Percentiles rank a stretch among this genome's conserved stretches.
Conservation (phyloP, 768 basidiomycete genomes). For the Hericium rajendrae region DNA sequence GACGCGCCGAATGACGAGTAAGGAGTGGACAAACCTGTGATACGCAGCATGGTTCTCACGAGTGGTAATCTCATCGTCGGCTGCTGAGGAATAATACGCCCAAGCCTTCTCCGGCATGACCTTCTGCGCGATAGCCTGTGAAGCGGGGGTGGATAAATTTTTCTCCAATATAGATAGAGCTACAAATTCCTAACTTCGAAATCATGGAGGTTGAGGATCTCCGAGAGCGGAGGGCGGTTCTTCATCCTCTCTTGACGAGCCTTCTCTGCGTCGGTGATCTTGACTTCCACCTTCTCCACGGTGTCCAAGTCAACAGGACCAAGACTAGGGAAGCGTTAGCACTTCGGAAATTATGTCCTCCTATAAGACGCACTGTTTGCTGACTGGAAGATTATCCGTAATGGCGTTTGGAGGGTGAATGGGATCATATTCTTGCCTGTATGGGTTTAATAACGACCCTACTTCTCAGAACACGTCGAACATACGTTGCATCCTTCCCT, state of each 20-base stretch:
- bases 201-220: conserved; percentile 85
- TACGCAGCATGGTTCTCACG: conserved; percentile 86
- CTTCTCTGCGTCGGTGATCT: conserved; percentile 60
- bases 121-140: conserved; percentile 66
- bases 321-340: conserved; percentile 24
- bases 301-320: conserved; percentile 64
- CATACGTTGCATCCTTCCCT: conserved; percentile 36
- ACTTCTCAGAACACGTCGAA: background rate
- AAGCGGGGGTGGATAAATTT: background rate
- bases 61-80: conserved; percentile 86
- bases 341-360: background rate
- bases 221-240: conserved; percentile 59
- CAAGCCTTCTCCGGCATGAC: conserved; percentile 82
- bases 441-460: too few relatives aligned
- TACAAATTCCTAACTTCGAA: conserved; percentile 57
- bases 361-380: conserved; percentile 45
- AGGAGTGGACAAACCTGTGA: conserved; percentile 46
- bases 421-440: conserved; percentile 59
- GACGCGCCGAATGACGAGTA: background rate
- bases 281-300: conserved; percentile 48
- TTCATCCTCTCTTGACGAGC: conserved; percentile 50
- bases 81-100: conserved; percentile 94
- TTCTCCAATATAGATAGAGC: background rate
- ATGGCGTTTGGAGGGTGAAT: conserved; percentile 83
- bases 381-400: conserved; percentile 60